Evolutionary conservation across 805 yeast species (phyloP).

Genomic region (Wickerhamiella allomyrinae): DNA sequence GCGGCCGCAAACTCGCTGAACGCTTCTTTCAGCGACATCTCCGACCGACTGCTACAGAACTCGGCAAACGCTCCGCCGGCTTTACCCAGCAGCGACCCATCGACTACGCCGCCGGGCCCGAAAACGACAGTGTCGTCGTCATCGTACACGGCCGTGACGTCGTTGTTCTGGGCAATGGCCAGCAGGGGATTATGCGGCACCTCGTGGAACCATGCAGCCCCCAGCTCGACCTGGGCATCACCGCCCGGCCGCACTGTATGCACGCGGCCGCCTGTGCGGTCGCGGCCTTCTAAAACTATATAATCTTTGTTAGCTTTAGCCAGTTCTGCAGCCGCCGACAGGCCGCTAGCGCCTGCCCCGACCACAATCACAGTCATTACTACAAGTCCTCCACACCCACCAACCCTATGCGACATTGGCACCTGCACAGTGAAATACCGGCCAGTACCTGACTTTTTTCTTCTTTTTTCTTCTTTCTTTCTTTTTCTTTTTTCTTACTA

Average conservation of each 20-base stretch:
- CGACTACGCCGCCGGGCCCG: slow-evolving; percentile 12
- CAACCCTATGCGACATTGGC: too few relatives aligned
- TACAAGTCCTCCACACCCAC: too few relatives aligned
- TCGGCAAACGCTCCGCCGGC: slow-evolving; percentile 10
- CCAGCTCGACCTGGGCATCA: slow-evolving; percentile 11
- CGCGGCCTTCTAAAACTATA: slow-evolving; percentile 22
- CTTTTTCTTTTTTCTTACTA: too few relatives aligned
- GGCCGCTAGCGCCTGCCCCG: slow-evolving; percentile 25
- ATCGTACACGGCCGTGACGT: slow-evolving; percentile 13
- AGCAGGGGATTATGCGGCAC: slow-evolving; percentile 15
- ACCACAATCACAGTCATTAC: slow-evolving; percentile 17
- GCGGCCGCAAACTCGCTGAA: slow-evolving; percentile 7
- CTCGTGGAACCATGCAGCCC: slow-evolving; percentile 21
- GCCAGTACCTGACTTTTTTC: too few relatives aligned
- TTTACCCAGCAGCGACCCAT: slow-evolving; percentile 6
- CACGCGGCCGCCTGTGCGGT: slow-evolving; percentile 22
- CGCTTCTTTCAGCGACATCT: slow-evolving; percentile 9
- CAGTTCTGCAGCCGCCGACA: slow-evolving; percentile 21
- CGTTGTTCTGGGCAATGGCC: slow-evolving; percentile 11
- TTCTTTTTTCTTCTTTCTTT: too few relatives aligned
- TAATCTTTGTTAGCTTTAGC: slow-evolving; percentile 14
- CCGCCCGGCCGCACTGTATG: slow-evolving; percentile 10
- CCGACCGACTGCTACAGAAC: slow-evolving; percentile 8
- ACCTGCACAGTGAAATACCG: too few relatives aligned
- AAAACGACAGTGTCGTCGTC: slow-evolving; percentile 12